phyloP scores from a whole-genome alignment of 2,329 filamentous ascomycete species.

The Fusarium pseudocircinatum region DNA sequence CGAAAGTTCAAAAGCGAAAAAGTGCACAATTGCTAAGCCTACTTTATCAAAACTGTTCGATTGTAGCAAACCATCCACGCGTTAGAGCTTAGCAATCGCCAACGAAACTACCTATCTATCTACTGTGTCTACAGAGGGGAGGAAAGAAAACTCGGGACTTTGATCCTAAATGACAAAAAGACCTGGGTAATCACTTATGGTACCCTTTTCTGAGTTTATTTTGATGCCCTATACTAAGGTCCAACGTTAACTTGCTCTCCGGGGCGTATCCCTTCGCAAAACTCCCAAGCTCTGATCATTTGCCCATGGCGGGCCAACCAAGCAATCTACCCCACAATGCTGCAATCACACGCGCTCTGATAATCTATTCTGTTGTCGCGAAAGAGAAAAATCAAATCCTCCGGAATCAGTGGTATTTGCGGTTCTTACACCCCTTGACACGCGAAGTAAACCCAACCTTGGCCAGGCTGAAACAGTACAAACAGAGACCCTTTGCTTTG shows the following conservation, averaged over 20 bases:
- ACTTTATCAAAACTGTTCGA: background rate
- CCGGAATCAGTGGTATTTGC: constrained; percentile 12
- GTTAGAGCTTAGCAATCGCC: background rate
- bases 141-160: background rate
- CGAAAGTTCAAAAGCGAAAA: background rate
- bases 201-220: background rate
- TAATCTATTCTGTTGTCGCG: background rate
- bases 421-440: constrained; percentile 9
- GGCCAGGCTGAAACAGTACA: constrained; percentile 8
- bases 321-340: background rate
- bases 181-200: background rate
- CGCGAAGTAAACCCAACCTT: constrained; percentile 11
- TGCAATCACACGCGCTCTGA: background rate
- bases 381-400: fast-evolving
- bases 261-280: background rate
- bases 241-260: no score
- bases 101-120: background rate
- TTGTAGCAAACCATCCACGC: background rate
- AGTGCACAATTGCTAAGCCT: no score
- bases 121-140: background rate
- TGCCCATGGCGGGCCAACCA: background rate
- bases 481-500: constrained; percentile 14
- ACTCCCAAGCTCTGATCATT: background rate
- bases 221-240: background rate
- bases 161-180: background rate